Evolutionary conservation across 768 basidiomycete genomes (phyloP).

Genomic region (Boletus edulis): DNA sequence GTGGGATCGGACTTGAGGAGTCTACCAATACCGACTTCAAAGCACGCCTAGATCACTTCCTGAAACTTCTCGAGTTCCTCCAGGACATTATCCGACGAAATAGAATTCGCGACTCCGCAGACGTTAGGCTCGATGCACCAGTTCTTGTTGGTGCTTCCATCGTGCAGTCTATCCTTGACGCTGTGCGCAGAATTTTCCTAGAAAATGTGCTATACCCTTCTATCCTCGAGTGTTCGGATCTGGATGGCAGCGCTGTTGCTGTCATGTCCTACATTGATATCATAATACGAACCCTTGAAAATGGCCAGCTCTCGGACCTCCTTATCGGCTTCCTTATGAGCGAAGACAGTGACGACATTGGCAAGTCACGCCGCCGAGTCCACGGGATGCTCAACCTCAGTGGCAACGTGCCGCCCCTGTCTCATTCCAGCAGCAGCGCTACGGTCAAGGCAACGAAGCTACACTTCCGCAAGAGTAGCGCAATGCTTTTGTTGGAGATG

Average conservation of each 20-base stretch:
- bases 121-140: slow-evolving; percentile 50
- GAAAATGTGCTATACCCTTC: slow-evolving; percentile 93
- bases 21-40: slow-evolving; percentile 76
- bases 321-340: slow-evolving; percentile 79
- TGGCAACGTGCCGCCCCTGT: slow-evolving; percentile 32
- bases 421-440: slow-evolving; percentile 24
- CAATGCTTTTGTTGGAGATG: slow-evolving; percentile 87
- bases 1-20: slow-evolving; percentile 69
- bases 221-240: slow-evolving; percentile 87
- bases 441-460: slow-evolving; percentile 45
- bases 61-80: slow-evolving; percentile 87
- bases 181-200: slow-evolving; percentile 82
- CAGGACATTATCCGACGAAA: slow-evolving; percentile 85
- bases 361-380: slow-evolving; percentile 42
- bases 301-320: slow-evolving; percentile 65
- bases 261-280: slow-evolving; percentile 95
- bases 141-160: slow-evolving; percentile 75
- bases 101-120: slow-evolving; percentile 35
- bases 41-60: slow-evolving; percentile 79
- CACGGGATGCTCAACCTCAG: slow-evolving; percentile 43
- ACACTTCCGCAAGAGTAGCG: slow-evolving; percentile 76
- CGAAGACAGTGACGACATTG: slow-evolving; percentile 75
- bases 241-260: slow-evolving; percentile 93
- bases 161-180: slow-evolving; percentile 77
- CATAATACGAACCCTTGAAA: slow-evolving; percentile 72